These are phyloP conservation scores for Vicia villosa DNA, from an alignment of 306 rosid genomes.

Conservation along the genomic window DNA sequence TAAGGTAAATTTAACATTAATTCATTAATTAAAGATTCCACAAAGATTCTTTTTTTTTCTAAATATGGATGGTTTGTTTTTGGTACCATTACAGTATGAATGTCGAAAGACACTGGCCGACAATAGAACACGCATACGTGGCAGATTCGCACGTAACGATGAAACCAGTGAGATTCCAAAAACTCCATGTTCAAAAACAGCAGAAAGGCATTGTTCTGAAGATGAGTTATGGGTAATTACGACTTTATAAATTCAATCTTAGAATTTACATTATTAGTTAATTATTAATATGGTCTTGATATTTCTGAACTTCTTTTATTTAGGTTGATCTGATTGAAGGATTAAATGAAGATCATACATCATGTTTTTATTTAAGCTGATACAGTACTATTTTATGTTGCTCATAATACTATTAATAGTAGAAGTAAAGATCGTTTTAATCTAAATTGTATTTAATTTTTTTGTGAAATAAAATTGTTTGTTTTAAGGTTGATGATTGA, in stretches of 20 bases:
- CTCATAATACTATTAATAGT: too few species aligned
- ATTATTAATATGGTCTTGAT: not conserved
- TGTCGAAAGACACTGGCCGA: constrained; percentile 96
- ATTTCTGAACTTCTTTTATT: not conserved
- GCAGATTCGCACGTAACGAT: constrained; percentile 93
- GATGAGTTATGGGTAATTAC: constrained; percentile 71
- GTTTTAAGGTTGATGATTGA: too few species aligned
- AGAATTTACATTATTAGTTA: not conserved
- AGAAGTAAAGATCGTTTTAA: too few species aligned
- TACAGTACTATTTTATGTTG: too few species aligned
- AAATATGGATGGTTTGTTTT: too few species aligned
- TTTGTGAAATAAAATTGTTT: too few species aligned
- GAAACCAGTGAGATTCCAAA: constrained; percentile 58
- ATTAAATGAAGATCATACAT: constrained; percentile 32
- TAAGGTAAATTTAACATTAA: constrained; percentile 49
- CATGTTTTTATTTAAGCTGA: too few species aligned
- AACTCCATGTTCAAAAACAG: constrained; percentile 56
- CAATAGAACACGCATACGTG: constrained; percentile 92
- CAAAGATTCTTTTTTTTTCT: too few species aligned
- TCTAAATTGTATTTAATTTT: too few species aligned
- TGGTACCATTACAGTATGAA: constrained; percentile 56
- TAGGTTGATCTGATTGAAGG: constrained; percentile 54
- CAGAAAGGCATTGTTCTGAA: constrained; percentile 72
- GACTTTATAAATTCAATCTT: not conserved
- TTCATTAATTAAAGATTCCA: too few species aligned